Evolutionary conservation across 2,329 filamentous ascomycete species (phyloP).

Genomic region (Coniochaeta pulveracea): DNA sequence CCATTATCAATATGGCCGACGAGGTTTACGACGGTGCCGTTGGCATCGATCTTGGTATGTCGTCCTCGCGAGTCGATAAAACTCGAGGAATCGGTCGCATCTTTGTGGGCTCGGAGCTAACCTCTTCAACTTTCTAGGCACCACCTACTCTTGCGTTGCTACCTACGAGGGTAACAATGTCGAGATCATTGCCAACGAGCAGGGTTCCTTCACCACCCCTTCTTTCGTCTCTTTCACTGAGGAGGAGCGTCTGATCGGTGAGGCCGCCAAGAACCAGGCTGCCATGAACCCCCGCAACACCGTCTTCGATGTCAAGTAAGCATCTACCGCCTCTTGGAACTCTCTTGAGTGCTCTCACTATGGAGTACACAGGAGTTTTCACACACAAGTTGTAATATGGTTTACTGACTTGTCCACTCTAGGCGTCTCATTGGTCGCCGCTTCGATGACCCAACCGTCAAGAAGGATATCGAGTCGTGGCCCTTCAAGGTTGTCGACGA

Average conservation of each 20-base stretch:
- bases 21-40: slow-evolving; percentile 99
- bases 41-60: slow-evolving; percentile 97
- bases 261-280: slow-evolving; percentile 99
- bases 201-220: slow-evolving; percentile 97
- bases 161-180: slow-evolving; percentile 99
- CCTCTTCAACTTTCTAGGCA: slow-evolving; percentile 47
- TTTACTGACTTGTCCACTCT: slow-evolving; percentile 8
- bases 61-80: slow-evolving; percentile 7
- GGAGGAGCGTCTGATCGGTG: slow-evolving; percentile 97
- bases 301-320: slow-evolving; percentile 97
- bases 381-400: too few species aligned
- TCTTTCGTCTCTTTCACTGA: slow-evolving; percentile 99
- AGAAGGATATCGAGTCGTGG: slow-evolving; percentile 98
- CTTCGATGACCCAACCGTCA: slow-evolving; percentile 90
- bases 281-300: slow-evolving; percentile 99
- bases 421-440: slow-evolving; percentile 96
- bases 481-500: slow-evolving; percentile 97
- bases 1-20: slow-evolving; percentile 67
- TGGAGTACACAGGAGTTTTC: too few species aligned
- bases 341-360: too few species aligned
- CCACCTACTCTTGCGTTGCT: slow-evolving; percentile 99
- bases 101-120: slow-evolving; percentile 10
- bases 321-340: slow-evolving; percentile 13
- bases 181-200: slow-evolving; percentile 99
- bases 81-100: slow-evolving; percentile 1